Evolutionary conservation across 345 rosid genomes (phyloP).

Genomic region (Streptanthus diversifolius): DNA sequence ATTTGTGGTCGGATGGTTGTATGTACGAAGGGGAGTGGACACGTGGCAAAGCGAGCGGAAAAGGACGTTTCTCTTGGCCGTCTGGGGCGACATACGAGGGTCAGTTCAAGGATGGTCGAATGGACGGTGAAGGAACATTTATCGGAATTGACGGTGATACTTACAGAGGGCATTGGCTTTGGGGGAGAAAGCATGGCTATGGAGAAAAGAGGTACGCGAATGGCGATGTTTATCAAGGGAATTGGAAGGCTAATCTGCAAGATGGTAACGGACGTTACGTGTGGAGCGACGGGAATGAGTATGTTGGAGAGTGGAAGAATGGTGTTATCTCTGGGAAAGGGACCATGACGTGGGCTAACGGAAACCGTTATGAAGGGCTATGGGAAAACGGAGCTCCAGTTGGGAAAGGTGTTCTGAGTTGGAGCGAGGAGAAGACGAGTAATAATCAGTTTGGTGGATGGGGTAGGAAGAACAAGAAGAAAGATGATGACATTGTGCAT

Average conservation of each 20-base stretch:
- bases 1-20: slow-evolving; percentile 70
- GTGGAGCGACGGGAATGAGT: slow-evolving; percentile 64
- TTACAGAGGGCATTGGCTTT: slow-evolving; percentile 53
- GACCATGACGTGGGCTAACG: slow-evolving; percentile 49
- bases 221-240: slow-evolving; percentile 58
- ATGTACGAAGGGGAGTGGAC: slow-evolving; percentile 74
- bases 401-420: slow-evolving; percentile 56
- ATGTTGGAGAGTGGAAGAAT: slow-evolving; percentile 56
- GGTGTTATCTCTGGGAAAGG: slow-evolving; percentile 59
- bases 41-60: slow-evolving; percentile 53
- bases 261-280: slow-evolving; percentile 61
- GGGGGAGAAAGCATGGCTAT: slow-evolving; percentile 57
- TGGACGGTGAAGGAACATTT: slow-evolving; percentile 63
- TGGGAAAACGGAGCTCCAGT: slow-evolving; percentile 70
- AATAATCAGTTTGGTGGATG: slow-evolving; percentile 29
- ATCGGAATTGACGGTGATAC: slow-evolving; percentile 61
- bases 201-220: slow-evolving; percentile 58
- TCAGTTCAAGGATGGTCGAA: slow-evolving; percentile 54
- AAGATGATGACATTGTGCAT: slow-evolving; percentile 33
- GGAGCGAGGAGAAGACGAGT: slow-evolving; percentile 36
- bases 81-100: slow-evolving; percentile 76
- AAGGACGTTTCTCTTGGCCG: slow-evolving; percentile 72
- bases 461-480: slow-evolving; percentile 31
- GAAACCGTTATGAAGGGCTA: slow-evolving; percentile 53
- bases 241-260: slow-evolving; percentile 54